These are phyloP conservation scores for Teunomyces kruisii DNA, from an alignment of 805 yeast species.

Conservation along the genomic window DNA sequence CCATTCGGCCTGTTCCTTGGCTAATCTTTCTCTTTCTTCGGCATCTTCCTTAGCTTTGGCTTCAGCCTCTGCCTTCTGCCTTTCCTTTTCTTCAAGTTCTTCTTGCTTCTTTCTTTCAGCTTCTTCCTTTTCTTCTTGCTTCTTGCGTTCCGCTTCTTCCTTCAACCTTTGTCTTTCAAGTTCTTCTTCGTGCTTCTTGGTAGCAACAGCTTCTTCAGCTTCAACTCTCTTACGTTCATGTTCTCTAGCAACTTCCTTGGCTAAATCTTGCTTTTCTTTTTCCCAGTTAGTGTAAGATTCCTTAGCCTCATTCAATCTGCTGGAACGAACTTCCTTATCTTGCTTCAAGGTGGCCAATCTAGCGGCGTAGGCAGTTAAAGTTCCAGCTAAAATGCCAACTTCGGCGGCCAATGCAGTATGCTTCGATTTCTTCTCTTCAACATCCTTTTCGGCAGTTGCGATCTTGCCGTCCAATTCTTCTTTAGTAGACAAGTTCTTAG, in stretches of 20 bases:
- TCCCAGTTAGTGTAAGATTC: slow-evolving; percentile 44
- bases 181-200: slow-evolving; percentile 15
- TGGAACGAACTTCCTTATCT: slow-evolving; percentile 37
- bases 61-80: slow-evolving; percentile 12
- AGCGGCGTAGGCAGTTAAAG: slow-evolving; percentile 45
- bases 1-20: slow-evolving; percentile 17
- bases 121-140: slow-evolving; percentile 25
- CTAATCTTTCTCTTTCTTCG: slow-evolving; percentile 9
- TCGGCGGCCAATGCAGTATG: slow-evolving; percentile 42
- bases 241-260: slow-evolving; percentile 34
- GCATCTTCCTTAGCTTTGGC: slow-evolving; percentile 13
- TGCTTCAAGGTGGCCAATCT: slow-evolving; percentile 38
- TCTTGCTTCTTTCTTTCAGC: slow-evolving; percentile 24
- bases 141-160: slow-evolving; percentile 15
- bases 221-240: slow-evolving; percentile 36
- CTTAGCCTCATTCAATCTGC: slow-evolving; percentile 42
- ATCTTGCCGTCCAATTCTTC: slow-evolving; percentile 43
- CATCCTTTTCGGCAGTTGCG: slow-evolving; percentile 33
- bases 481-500: slow-evolving; percentile 32
- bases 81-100: slow-evolving; percentile 19
- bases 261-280: slow-evolving; percentile 43
- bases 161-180: slow-evolving; percentile 13
- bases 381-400: slow-evolving; percentile 41
- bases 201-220: slow-evolving; percentile 37
- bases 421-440: slow-evolving; percentile 35